phyloP scores from a whole-genome alignment of 1,284 basidiomycete species.

The Rhodofomes roseus region DNA sequence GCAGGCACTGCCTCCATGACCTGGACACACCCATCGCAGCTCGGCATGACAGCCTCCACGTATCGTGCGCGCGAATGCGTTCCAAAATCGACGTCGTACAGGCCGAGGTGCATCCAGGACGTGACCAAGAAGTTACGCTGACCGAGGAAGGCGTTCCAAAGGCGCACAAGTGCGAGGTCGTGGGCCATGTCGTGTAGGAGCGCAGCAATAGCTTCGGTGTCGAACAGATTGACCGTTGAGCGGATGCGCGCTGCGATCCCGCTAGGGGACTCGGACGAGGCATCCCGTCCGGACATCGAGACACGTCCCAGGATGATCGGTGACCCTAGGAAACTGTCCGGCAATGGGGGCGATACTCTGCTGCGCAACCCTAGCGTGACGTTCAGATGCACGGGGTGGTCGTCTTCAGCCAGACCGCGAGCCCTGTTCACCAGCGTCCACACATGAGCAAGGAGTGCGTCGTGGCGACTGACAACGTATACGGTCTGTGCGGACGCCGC shows the following conservation, averaged over 20 bases:
- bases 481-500: neutral
- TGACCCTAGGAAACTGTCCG: slow-evolving; percentile 33
- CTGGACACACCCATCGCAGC: slow-evolving; percentile 36
- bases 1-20: slow-evolving; percentile 31
- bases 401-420: slow-evolving; percentile 20
- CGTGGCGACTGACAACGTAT: slow-evolving; percentile 32
- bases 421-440: slow-evolving; percentile 37
- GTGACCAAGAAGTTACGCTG: slow-evolving; percentile 34
- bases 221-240: slow-evolving; percentile 24
- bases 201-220: slow-evolving; percentile 24
- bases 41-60: slow-evolving; percentile 35
- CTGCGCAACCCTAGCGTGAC: slow-evolving; percentile 32
- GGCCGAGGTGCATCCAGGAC: slow-evolving; percentile 36
- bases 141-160: slow-evolving; percentile 40
- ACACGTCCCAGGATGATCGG: slow-evolving; percentile 30
- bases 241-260: slow-evolving; percentile 30
- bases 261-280: slow-evolving; percentile 9
- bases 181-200: slow-evolving; percentile 37
- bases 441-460: slow-evolving; percentile 39
- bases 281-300: slow-evolving; percentile 7
- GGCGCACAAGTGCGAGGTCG: slow-evolving; percentile 26
- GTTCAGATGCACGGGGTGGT: slow-evolving; percentile 21
- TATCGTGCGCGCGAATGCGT: slow-evolving; percentile 23
- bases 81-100: slow-evolving; percentile 38
- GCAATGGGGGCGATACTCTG: slow-evolving; percentile 25